Conservation (phyloP, 2,329 filamentous ascomycete genomes). For the Ophiostoma sp. region DNA sequence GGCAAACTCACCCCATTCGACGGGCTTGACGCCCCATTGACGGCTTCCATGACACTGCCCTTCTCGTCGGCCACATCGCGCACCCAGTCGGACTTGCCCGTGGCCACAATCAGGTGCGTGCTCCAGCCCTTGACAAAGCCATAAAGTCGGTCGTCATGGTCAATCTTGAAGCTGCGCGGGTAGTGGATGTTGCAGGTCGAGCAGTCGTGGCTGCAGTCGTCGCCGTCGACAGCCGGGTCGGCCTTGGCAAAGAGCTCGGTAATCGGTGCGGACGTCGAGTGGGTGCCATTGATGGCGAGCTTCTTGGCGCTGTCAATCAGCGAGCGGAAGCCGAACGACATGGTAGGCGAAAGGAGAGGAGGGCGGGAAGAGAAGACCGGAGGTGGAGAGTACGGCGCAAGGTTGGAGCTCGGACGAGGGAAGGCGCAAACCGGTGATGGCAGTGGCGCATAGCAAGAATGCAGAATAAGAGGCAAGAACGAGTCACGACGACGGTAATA, state of each 20-base stretch:
- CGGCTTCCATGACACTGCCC: conserved; percentile 78
- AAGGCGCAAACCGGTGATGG: neutral
- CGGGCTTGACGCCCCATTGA: conserved; percentile 59
- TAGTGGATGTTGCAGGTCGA: conserved; percentile 75
- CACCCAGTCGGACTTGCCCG: conserved; percentile 95
- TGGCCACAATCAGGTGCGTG: conserved; percentile 88
- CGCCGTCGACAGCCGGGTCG: conserved; percentile 75
- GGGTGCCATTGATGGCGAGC: conserved; percentile 35
- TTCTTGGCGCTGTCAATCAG: conserved; percentile 43
- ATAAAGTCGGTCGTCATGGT: conserved; percentile 77
- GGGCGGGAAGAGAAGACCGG: neutral
- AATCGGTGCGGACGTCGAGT: conserved; percentile 30
- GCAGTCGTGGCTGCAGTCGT: conserved; percentile 88
- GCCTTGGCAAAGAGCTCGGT: conserved; percentile 70
- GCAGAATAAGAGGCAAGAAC: neutral
- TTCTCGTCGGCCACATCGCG: conserved; percentile 85
- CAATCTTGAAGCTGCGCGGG: conserved; percentile 70
- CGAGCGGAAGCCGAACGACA: conserved; percentile 47
- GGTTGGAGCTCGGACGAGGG: neutral
- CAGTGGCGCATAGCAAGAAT: neutral
- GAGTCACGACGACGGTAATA: neutral
- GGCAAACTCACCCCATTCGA: conserved; percentile 62
- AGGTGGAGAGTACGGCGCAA: neutral
- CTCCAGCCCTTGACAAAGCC: conserved; percentile 84
- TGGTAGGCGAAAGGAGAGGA: conserved; percentile 34